These are phyloP conservation scores for Angomonas ambiguus DNA, from an alignment of 208 protist species.

Conservation along the genomic window DNA sequence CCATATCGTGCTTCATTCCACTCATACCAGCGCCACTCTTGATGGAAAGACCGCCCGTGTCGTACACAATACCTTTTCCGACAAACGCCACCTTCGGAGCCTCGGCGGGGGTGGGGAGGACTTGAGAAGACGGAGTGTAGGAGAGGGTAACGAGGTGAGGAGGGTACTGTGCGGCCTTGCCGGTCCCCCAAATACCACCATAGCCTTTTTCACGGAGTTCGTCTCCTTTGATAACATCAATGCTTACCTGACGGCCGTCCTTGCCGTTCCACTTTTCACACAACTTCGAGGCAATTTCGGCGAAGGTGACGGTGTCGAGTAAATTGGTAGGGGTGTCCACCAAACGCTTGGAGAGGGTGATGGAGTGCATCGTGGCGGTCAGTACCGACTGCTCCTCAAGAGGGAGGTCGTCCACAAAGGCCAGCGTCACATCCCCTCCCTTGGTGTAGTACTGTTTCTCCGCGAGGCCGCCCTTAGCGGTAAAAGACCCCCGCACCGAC, in stretches of 20 bases:
- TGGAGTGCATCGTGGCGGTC: conserved; percentile 23
- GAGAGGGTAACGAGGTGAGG: conserved; percentile 75
- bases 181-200: conserved; percentile 75
- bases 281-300: conserved; percentile 58
- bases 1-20: conserved; percentile 92
- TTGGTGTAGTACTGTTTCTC: conserved; percentile 35
- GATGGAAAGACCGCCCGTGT: conserved; percentile 86
- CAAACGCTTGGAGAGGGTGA: conserved; percentile 79
- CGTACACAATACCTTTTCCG: conserved; percentile 92
- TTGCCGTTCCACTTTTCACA: conserved; percentile 28
- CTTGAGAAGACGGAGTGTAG: conserved; percentile 53
- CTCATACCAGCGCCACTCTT: conserved; percentile 79
- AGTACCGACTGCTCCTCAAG: conserved; percentile 25
- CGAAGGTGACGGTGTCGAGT: conserved; percentile 81
- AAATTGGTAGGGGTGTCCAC: conserved; percentile 82
- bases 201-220: conserved; percentile 79
- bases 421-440: conserved; percentile 42
- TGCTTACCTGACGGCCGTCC: conserved; percentile 25
- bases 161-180: conserved; percentile 82
- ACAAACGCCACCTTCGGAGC: conserved; percentile 59
- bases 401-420: conserved; percentile 14
- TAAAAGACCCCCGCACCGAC: conserved; percentile 44
- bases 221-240: conserved; percentile 64
- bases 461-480: conserved; percentile 47
- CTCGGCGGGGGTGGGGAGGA: conserved; percentile 31